Base-by-base conservation (phyloP, 768 basidiomycete species). In the Rhizopogon roseolus region DNA sequence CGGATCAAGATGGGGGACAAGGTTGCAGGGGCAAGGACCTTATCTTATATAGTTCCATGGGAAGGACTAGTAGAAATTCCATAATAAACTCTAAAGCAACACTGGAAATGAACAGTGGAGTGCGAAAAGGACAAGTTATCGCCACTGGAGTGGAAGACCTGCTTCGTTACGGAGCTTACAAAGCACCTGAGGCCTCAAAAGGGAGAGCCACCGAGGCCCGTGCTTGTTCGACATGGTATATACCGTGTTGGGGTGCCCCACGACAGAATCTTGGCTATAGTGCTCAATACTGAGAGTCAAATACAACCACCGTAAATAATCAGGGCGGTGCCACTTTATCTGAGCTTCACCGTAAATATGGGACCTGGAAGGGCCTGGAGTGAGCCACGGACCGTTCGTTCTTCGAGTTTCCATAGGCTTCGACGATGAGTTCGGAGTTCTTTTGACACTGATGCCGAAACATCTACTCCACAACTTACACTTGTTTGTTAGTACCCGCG, bases 401-500 rank as follows among this genome's bases (percentile, higher is more conserved):
- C 45, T 46, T 34, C 19, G 8, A 48, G 14, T 36, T 36, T 48
- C 46, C 19, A 48, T 16, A 22, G 14, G 19, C 17, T 48, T 36
- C 19, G 34, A 48, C 9, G 22, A 22, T 13, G 34, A 14, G 19
- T 4, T 36, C 32, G 9, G 22, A 48, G 34, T 34, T 34, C 34
- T 34, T n/a, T 34, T 34, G 34, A 34, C 34, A 34, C 5, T 34
- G 19, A 34, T 34, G 17, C 32, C 29, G 45, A 34, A 46, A 46
- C 19, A 48, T 48, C 46, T 36, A 36, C 46, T 48, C 46, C 46
- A 48, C 34, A 48, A 9, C 34, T 48, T 48, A 22, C 45, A 46
- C 14, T 19, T 34, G 45, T 32, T 34, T 46, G 17, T 19, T 17
- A 34, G 45, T 48, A 34, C 13, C 41, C 13, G 2, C 11, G 5